Evolutionary conservation across 2,329 filamentous ascomycete genomes (phyloP), one percentile per base, ranked within the genome.

Genomic region (Sclerotinia minor): DNA sequence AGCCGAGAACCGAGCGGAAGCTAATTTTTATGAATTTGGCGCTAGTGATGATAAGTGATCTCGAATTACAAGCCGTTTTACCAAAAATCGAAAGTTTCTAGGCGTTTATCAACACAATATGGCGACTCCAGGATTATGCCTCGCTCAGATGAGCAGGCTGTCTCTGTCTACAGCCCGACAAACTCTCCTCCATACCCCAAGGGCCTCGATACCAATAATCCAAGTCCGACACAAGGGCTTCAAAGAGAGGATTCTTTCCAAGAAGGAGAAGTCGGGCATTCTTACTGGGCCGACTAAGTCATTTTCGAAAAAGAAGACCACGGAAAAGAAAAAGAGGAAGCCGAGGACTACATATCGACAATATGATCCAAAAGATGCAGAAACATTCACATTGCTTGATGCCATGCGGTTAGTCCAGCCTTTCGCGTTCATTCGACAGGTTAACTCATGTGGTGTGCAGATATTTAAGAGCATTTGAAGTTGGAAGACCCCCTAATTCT

Each of bases 381-480:
- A 92, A 47, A 89, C 91, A 75, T 97, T 90, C 76, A 87, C 92
- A 0, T 83, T 99, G 44, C 90, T 92, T 73, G 95, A 99, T 82
- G 96, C 95, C 21, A 95, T 99, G 87, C 87, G 94, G 92, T 92
- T 80, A 68, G 83, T 77, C 13, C 29, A 41, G 47, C 68, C 21
- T n/a, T n/a, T 38, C 26, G 59, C n/a, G n/a, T 38, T 35, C 47
- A 50, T 7, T 29, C n/a, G 49, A 50, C 5, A 35, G 26, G 21
- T 72, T 68, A 67, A 65, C 54, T 68, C 5, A 65, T 67, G 9
- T 13, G 9, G 64, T 53, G 38, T 68, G 38, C 73, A 97, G 93
- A 77, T 95, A 97, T 78, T 87, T 99, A 72, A 92, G 92, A 75
- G 94, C 95, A 59, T 89, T 90, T 76, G 95, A 99, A 85, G 94